These are phyloP conservation scores for Silybum marianum DNA, from an alignment of 129 eudicot species.

Conservation along the genomic window DNA sequence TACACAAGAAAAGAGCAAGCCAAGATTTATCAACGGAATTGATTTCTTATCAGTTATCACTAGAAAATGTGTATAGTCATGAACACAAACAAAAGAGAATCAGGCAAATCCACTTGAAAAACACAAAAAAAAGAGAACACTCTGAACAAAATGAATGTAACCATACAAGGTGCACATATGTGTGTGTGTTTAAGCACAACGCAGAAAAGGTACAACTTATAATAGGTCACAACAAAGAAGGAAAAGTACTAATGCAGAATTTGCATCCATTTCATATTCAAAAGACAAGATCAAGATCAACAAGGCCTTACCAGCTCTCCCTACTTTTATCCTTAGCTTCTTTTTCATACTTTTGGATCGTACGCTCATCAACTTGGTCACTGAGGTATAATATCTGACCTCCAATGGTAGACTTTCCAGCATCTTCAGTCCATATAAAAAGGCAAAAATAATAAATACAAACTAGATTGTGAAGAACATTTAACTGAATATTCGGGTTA, in stretches of 20 bases:
- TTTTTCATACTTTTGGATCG: slow-evolving; percentile 86
- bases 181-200: neutral
- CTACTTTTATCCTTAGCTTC: slow-evolving; percentile 91
- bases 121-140: neutral
- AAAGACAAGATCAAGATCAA: slow-evolving; percentile 14
- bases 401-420: slow-evolving; percentile 91
- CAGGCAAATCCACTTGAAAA: neutral
- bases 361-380: slow-evolving; percentile 94
- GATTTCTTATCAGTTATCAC: neutral
- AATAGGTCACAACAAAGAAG: neutral
- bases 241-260: neutral
- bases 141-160: neutral
- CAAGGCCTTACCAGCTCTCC: slow-evolving; percentile 79
- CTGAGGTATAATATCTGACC: slow-evolving; percentile 90
- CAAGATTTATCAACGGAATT: neutral
- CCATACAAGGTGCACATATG: neutral
- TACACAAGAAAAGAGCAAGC: neutral
- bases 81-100: neutral
- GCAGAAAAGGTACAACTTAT: neutral
- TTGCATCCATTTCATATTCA: neutral
- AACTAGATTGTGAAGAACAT: neutral
- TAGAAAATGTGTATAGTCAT: neutral
- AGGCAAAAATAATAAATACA: neutral
- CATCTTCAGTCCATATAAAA: slow-evolving; percentile 59
- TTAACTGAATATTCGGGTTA: neutral